Percentiles rank a stretch among this genome's conserved stretches.
These are phyloP conservation scores for Trypanosoma melophagium DNA, from an alignment of 208 protist genomes.

Conservation along the genomic window DNA sequence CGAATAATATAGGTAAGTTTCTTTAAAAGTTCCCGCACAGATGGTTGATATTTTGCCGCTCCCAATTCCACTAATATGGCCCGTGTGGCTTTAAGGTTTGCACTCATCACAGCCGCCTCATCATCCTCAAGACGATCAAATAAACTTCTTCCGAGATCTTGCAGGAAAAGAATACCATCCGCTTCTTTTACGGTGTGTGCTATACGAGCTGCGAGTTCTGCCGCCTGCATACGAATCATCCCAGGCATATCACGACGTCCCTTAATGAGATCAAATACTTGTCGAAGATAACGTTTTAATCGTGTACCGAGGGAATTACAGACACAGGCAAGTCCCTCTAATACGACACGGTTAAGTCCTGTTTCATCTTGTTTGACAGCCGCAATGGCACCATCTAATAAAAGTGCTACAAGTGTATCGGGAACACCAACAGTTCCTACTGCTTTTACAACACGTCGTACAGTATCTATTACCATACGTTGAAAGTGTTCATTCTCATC, in stretches of 20 bases:
- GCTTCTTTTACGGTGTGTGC: conserved; percentile 94
- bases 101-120: conserved; percentile 96
- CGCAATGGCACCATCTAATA: conserved; percentile 97
- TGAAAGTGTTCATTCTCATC: conserved; percentile 98
- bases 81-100: conserved; percentile 96
- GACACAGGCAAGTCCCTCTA: conserved; percentile 94
- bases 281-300: conserved; percentile 93
- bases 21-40: conserved; percentile 96
- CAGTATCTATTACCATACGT: conserved; percentile 94
- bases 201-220: conserved; percentile 95
- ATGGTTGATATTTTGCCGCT: conserved; percentile 95
- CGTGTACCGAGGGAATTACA: conserved; percentile 93
- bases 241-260: conserved; percentile 95
- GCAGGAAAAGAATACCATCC: conserved; percentile 92
- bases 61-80: conserved; percentile 97
- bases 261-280: conserved; percentile 97
- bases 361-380: conserved; percentile 96
- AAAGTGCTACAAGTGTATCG: conserved; percentile 86
- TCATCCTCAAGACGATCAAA: conserved; percentile 98
- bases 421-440: conserved; percentile 91
- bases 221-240: conserved; percentile 95
- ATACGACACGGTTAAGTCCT: conserved; percentile 81
- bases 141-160: conserved; percentile 95
- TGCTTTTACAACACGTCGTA: conserved; percentile 79
- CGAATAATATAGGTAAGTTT: conserved; percentile 98